phyloP scores from a whole-genome alignment of 129 eudicot genomes.

The Tanacetum coccineum region DNA sequence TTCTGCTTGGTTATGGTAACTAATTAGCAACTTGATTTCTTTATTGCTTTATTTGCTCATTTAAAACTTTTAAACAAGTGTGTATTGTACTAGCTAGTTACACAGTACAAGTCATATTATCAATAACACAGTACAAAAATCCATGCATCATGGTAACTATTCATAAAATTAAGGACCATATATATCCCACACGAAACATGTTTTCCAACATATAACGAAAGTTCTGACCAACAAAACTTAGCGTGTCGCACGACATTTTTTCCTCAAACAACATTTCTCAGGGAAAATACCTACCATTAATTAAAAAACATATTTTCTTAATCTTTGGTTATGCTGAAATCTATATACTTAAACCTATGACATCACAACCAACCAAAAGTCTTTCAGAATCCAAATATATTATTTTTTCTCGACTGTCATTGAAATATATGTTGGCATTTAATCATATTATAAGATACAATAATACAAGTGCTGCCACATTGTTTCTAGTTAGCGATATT shows the following conservation, averaged over 20 bases:
- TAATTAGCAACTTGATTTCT: not conserved
- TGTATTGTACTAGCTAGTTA: not conserved
- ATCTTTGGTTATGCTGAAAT: no score
- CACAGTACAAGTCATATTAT: not conserved
- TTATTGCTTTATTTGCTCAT: not conserved
- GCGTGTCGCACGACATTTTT: constrained; percentile 11
- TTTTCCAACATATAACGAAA: constrained; percentile 8
- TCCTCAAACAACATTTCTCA: not conserved
- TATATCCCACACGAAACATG: constrained; percentile 6
- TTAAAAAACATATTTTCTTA: not conserved
- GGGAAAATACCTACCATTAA: not conserved
- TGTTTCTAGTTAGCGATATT: no score
- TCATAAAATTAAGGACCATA: not conserved
- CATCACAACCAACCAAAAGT: not conserved
- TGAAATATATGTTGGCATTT: constrained; percentile 7
- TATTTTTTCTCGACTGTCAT: not conserved
- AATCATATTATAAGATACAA: not conserved
- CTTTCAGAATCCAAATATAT: not conserved
- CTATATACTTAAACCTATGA: not conserved
- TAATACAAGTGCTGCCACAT: not conserved
- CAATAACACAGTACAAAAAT: not conserved
- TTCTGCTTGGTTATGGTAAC: constrained; percentile 66
- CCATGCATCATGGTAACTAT: not conserved
- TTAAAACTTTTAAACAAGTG: no score
- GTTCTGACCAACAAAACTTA: not conserved